These are phyloP conservation scores for Ensete glaucum DNA, from an alignment of 176 grass and related monocot species.

Conservation along the genomic window DNA sequence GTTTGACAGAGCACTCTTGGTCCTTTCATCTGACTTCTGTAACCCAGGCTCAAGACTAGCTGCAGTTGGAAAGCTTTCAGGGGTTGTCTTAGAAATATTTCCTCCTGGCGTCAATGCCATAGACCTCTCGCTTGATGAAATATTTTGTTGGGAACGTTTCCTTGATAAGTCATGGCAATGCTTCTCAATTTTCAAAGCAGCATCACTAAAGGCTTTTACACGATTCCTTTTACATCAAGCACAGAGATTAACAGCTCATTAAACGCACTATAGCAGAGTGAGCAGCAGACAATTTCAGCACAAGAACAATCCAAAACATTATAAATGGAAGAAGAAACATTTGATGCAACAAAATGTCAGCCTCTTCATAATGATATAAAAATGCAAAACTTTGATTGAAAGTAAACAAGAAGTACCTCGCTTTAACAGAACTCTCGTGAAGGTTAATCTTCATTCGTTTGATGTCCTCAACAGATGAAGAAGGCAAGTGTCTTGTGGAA, in stretches of 20 bases:
- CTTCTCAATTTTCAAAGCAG: conserved; percentile 47
- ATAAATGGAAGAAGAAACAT: conserved; percentile 3
- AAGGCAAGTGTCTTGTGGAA: conserved; percentile 32
- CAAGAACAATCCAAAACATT: conserved; percentile 15
- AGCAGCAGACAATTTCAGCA: conserved; percentile 15
- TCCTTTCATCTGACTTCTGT: conserved; percentile 57
- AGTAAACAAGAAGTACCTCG: conserved; percentile 39
- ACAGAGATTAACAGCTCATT: not conserved
- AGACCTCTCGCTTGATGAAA: conserved; percentile 45
- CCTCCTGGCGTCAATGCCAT: conserved; percentile 37
- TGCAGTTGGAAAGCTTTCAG: conserved; percentile 46
- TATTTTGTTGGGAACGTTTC: conserved; percentile 59
- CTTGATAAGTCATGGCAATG: conserved; percentile 33
- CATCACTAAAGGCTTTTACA: conserved; percentile 38
- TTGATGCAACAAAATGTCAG: not conserved
- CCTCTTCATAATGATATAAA: not conserved
- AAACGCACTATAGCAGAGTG: conserved; percentile 2
- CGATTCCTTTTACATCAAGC: conserved; percentile 28
- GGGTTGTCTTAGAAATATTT: conserved; percentile 28
- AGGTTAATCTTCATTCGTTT: conserved; percentile 58
- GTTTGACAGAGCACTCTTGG: conserved; percentile 49
- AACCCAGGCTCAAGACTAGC: conserved; percentile 48
- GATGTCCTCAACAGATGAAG: conserved; percentile 50
- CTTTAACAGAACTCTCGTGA: conserved; percentile 43
- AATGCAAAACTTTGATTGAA: not conserved